These are phyloP conservation scores for Mortierella sp. DNA, from an alignment of 371 early-diverging fungal species.

Conservation along the genomic window DNA sequence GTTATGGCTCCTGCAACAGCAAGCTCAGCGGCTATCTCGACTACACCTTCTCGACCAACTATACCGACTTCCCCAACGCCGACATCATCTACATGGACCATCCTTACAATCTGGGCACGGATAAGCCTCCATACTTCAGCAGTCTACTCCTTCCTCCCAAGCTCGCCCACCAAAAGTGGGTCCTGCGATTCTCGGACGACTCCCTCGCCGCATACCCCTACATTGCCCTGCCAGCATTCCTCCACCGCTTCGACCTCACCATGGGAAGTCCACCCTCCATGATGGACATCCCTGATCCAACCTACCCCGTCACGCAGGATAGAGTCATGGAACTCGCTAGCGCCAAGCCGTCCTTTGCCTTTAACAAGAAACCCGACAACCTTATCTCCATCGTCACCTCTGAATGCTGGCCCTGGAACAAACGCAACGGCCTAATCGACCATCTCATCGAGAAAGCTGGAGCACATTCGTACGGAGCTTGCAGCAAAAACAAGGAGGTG, in stretches of 20 bases:
- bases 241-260: conserved; percentile 37
- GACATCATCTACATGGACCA: conserved; percentile 36
- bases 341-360: conserved; percentile 10
- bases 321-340: not conserved
- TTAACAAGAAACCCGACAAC: conserved; percentile 20
- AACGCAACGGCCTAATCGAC: conserved; percentile 26
- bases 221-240: conserved; percentile 25
- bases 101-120: not conserved
- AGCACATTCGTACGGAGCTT: conserved; percentile 44
- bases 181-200: conserved; percentile 24
- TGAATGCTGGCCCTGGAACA: conserved; percentile 38
- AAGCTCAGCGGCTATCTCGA: conserved; percentile 8
- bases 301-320: conserved; percentile 9
- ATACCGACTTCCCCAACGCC: conserved; percentile 41
- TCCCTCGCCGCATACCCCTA: conserved; percentile 33
- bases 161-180: conserved; percentile 37
- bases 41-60: conserved; percentile 31
- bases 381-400: conserved; percentile 17
- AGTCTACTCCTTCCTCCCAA: conserved; percentile 28
- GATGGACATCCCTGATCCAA: conserved; percentile 27
- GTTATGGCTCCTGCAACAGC: conserved; percentile 9
- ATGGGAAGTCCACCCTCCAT: conserved; percentile 32
- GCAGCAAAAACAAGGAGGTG: conserved; percentile 26
- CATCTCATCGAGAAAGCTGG: conserved; percentile 21
- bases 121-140: conserved; percentile 30